These are phyloP conservation scores for Bolboschoenoplectus hybrid DNA, from an alignment of 202 grass and related monocot species.

Conservation along the genomic window DNA sequence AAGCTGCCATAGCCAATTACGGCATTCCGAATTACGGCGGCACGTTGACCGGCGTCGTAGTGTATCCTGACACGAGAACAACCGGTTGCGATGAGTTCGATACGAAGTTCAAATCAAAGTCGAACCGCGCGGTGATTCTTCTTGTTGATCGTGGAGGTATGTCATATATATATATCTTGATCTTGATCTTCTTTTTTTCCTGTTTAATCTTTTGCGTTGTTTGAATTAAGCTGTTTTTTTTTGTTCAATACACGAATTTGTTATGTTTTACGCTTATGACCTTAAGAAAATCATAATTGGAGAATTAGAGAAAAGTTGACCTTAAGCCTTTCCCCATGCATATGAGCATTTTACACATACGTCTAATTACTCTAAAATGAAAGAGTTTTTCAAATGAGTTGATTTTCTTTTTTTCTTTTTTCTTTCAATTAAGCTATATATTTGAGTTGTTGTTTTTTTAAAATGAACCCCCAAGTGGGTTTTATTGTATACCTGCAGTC, in stretches of 20 bases:
- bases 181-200: background rate
- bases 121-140: slow-evolving; percentile 67
- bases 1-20: slow-evolving; percentile 87
- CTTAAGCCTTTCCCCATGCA: background rate
- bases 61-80: slow-evolving; percentile 53
- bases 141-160: slow-evolving; percentile 89
- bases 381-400: background rate
- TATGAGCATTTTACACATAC: background rate
- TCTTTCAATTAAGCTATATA: background rate
- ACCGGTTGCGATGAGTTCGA: slow-evolving; percentile 55
- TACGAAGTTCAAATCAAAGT: slow-evolving; percentile 51
- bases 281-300: slow-evolving; percentile 20
- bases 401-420: background rate
- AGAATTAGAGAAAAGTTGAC: background rate
- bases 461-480: background rate
- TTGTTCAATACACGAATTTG: background rate
- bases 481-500: background rate
- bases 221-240: background rate
- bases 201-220: background rate
- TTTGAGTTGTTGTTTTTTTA: background rate
- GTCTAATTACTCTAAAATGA: background rate
- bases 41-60: slow-evolving; percentile 61
- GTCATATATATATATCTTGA: background rate
- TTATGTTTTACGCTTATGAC: background rate
- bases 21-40: slow-evolving; percentile 92